A percentile compares a stretch with the other conserved stretches of the same genome.
These are phyloP conservation scores for Alternaria sp. DNA, from an alignment of 2,329 filamentous ascomycete genomes.

Conservation along the genomic window DNA sequence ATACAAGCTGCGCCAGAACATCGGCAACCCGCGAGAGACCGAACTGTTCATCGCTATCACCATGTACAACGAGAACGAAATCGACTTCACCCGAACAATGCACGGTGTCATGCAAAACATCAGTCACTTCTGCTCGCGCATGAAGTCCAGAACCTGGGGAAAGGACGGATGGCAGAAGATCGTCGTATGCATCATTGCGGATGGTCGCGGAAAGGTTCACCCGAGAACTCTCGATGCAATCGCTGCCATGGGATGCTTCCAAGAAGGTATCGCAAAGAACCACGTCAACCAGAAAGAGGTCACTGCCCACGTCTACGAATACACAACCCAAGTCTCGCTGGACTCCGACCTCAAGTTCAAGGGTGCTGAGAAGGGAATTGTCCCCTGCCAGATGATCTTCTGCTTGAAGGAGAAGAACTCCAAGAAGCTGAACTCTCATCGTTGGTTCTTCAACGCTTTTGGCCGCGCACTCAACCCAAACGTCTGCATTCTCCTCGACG, in stretches of 20 bases:
- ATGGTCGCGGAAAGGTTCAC: conserved; percentile 92
- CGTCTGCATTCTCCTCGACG: conserved; percentile 94
- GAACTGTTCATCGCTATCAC: conserved; percentile 97
- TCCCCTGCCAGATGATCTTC: conserved; percentile 97
- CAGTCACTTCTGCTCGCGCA: conserved; percentile 90
- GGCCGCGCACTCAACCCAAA: conserved; percentile 92
- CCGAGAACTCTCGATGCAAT: conserved; percentile 91
- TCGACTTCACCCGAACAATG: conserved; percentile 96
- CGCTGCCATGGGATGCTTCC: conserved; percentile 96
- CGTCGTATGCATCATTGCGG: conserved; percentile 94
- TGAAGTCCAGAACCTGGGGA: conserved; percentile 93
- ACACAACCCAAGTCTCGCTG: conserved; percentile 96
- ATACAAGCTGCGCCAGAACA: conserved; percentile 91
- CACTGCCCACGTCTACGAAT: conserved; percentile 97
- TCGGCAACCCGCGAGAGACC: conserved; percentile 86
- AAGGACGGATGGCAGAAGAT: conserved; percentile 99
- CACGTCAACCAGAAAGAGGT: conserved; percentile 95
- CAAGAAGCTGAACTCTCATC: conserved; percentile 97
- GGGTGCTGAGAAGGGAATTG: conserved; percentile 97
- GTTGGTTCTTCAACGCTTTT: conserved; percentile 99
- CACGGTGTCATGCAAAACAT: conserved; percentile 99
- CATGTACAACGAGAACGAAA: conserved; percentile 99
- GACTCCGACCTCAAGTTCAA: conserved; percentile 98
- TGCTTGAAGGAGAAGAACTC: conserved; percentile 97
- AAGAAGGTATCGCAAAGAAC: conserved; percentile 98